Conservation (phyloP, 495 filamentous ascomycete species). For the Penicillium paradoxum region DNA sequence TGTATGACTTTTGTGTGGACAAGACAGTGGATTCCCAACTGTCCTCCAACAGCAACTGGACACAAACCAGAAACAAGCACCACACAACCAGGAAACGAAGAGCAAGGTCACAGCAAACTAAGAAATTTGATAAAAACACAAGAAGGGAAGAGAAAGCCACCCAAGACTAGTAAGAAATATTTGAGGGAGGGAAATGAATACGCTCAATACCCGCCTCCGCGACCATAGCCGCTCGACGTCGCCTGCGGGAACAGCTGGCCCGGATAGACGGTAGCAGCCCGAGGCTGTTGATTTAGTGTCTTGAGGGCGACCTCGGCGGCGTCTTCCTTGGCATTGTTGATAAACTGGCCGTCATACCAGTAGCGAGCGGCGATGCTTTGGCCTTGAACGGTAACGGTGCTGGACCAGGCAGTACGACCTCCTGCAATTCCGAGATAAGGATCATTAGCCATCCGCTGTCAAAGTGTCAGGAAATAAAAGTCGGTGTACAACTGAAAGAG, state of each 20-base stretch:
- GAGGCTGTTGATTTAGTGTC: conserved; percentile 24
- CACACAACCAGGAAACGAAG: conserved; percentile 5
- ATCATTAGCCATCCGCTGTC: conserved; percentile 24
- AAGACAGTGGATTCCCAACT: conserved; percentile 4
- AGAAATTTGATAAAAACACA: conserved; percentile 16
- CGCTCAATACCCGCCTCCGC: conserved; percentile 17
- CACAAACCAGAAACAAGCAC: conserved; percentile 4
- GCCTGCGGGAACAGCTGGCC: conserved; percentile 24
- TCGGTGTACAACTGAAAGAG: conserved; percentile 33
- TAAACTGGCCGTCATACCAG: conserved; percentile 86
- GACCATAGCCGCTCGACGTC: conserved; percentile 11
- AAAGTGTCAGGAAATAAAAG: conserved; percentile 27
- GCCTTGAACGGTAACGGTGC: conserved; percentile 57
- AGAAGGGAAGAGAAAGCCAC: conserved; percentile 22
- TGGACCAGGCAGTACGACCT: conserved; percentile 88
- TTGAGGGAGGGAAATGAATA: neutral
- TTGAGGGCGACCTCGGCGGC: conserved; percentile 73
- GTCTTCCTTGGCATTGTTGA: conserved; percentile 87
- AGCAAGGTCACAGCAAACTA: neutral
- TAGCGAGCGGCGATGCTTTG: conserved; percentile 61
- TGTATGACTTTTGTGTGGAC: neutral
- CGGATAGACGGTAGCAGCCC: conserved; percentile 21
- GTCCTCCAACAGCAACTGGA: neutral
- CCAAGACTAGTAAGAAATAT: conserved; percentile 24
- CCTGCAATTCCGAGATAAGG: conserved; percentile 46